These are phyloP conservation scores for Clavaria fumosa DNA, from an alignment of 768 basidiomycete genomes.

Conservation along the genomic window DNA sequence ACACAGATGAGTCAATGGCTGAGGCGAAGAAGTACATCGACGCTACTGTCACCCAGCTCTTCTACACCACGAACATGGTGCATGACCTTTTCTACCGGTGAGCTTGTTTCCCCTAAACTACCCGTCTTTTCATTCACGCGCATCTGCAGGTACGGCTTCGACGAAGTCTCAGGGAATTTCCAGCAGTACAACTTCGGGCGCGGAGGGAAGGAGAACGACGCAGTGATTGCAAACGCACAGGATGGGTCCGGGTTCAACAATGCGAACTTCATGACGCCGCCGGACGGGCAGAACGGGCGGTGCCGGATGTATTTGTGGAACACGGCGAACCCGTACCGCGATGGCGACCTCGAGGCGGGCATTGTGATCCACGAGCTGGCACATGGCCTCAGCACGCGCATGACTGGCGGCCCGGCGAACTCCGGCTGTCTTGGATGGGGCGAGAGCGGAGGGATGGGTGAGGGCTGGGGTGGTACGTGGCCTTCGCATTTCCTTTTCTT, in stretches of 20 bases:
- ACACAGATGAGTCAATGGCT: conserved; percentile 34
- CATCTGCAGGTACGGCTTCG: conserved; percentile 67
- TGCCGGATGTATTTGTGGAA: conserved; percentile 98
- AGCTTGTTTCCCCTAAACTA: conserved; percentile 6
- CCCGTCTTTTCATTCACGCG: background rate
- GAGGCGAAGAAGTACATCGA: conserved; percentile 80
- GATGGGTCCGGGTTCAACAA: conserved; percentile 91
- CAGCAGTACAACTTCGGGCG: conserved; percentile 93
- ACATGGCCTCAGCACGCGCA: conserved; percentile 85
- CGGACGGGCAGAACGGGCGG: conserved; percentile 73
- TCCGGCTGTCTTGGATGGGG: conserved; percentile 94
- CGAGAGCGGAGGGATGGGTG: conserved; percentile 94
- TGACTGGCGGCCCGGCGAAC: conserved; percentile 88
- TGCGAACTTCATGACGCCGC: conserved; percentile 82
- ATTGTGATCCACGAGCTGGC: conserved; percentile 87
- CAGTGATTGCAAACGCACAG: conserved; percentile 88
- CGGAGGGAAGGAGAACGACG: conserved; percentile 78
- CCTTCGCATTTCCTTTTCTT: background rate
- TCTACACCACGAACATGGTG: conserved; percentile 71
- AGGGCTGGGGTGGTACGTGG: conserved; percentile 74
- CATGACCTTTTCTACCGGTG: conserved; percentile 73
- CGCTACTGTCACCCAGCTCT: conserved; percentile 73
- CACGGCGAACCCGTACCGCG: conserved; percentile 76
- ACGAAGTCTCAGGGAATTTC: conserved; percentile 88
- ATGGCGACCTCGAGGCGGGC: conserved; percentile 92